Conservation (phyloP, 139 green algal species). For the Volvox africanus region DNA sequence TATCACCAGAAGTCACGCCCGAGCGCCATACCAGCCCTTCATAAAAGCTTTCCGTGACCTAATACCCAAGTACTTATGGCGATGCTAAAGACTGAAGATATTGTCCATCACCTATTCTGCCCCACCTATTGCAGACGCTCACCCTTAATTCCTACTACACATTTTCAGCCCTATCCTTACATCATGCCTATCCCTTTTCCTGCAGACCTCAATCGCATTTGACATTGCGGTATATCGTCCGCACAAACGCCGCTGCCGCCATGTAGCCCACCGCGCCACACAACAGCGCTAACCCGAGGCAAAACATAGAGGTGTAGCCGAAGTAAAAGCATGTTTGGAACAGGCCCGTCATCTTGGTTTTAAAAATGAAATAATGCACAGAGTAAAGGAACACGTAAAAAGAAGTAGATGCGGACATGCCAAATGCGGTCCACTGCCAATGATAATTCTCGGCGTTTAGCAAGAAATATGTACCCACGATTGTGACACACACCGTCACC, state of each 20-base stretch:
- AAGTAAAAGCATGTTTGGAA: constrained; percentile 99
- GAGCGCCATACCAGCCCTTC: no score
- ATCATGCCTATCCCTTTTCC: no score
- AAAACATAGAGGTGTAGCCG: constrained; percentile 96
- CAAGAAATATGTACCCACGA: constrained; percentile 98
- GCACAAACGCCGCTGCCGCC: constrained; percentile 86
- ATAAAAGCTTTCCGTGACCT: no score
- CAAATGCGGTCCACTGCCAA: constrained; percentile 96
- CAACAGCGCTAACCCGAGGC: constrained; percentile 76
- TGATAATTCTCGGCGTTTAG: constrained; percentile 99
- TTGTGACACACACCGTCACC: constrained; percentile 90
- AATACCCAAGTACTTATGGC: no score
- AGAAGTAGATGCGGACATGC: constrained; percentile 82
- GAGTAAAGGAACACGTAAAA: constrained; percentile 96
- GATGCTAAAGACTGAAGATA: no score
- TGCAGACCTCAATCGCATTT: constrained; percentile 86
- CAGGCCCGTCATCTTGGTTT: constrained; percentile 98
- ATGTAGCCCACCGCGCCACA: constrained; percentile 93
- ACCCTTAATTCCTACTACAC: background rate
- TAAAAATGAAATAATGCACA: constrained; percentile 93
- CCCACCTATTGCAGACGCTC: no score
- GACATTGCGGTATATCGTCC: constrained; percentile 93
- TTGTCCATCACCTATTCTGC: no score
- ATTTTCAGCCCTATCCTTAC: background rate
- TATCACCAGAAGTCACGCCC: no score